A percentile compares a stretch with the other conserved stretches of the same genome.
phyloP scores from a whole-genome alignment of 1,284 basidiomycete species.

The Naganishia sp. region DNA sequence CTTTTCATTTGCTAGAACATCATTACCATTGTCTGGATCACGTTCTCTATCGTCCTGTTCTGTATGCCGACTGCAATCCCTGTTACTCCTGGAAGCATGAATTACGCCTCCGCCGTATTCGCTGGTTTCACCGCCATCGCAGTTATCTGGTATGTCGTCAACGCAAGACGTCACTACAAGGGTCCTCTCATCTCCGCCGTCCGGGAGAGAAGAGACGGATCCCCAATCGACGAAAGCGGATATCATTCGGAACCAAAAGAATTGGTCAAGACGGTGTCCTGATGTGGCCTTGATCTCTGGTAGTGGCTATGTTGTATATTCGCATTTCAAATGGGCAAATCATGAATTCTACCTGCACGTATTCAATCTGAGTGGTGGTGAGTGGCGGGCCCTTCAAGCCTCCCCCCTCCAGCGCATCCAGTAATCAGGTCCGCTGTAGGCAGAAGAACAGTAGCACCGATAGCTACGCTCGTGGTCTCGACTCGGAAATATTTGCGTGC shows the following conservation, averaged over 20 bases:
- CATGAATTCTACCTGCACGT: too few species aligned
- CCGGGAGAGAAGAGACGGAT: conserved; percentile 1
- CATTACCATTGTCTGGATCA: conserved; percentile 55
- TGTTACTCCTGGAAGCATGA: conserved; percentile 53
- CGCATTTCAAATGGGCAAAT: too few species aligned
- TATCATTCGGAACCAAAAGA: conserved; percentile 23
- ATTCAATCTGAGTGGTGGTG: too few species aligned
- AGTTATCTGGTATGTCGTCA: conserved; percentile 50
- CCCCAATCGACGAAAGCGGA: conserved; percentile 2
- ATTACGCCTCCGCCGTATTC: conserved; percentile 53
- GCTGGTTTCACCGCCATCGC: conserved; percentile 50
- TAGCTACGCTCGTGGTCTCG: too few species aligned
- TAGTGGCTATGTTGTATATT: too few species aligned
- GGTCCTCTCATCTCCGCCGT: conserved; percentile 26
- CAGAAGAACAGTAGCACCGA: too few species aligned
- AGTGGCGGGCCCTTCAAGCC: too few species aligned
- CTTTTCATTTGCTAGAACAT: conserved; percentile 45
- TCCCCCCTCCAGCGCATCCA: too few species aligned
- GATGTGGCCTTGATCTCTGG: too few species aligned
- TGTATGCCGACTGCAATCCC: conserved; percentile 55
- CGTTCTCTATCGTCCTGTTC: conserved; percentile 55
- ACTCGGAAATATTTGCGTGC: too few species aligned
- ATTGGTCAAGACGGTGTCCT: conserved; percentile 6
- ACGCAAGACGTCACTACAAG: conserved; percentile 32
- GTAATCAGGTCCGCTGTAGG: too few species aligned